These are phyloP conservation scores for Fusarium piperis DNA, from an alignment of 2,329 filamentous ascomycete species.

Conservation along the genomic window DNA sequence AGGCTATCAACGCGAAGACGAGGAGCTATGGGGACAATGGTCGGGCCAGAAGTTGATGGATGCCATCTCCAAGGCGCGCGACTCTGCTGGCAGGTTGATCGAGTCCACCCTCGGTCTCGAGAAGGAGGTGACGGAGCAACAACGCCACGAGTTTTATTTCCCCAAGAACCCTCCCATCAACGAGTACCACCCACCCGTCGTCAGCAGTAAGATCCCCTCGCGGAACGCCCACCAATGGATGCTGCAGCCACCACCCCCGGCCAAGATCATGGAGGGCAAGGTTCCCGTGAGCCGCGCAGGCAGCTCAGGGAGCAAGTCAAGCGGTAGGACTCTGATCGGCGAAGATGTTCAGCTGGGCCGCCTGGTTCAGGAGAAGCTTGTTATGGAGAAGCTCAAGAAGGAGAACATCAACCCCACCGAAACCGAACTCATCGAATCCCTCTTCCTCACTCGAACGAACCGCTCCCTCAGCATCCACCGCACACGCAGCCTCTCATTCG, in stretches of 20 bases:
- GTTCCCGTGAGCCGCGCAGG: constrained; percentile 72
- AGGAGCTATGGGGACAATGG: constrained; percentile 82
- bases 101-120: constrained; percentile 64
- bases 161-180: constrained; percentile 79
- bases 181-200: constrained; percentile 85
- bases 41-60: constrained; percentile 66
- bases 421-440: constrained; percentile 55
- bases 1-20: constrained; percentile 87
- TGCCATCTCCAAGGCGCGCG: constrained; percentile 67
- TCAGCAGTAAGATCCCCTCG: constrained; percentile 76
- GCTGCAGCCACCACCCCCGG: constrained; percentile 89
- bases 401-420: constrained; percentile 53
- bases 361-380: constrained; percentile 55
- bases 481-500: constrained; percentile 52
- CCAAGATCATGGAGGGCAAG: constrained; percentile 91
- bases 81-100: constrained; percentile 63
- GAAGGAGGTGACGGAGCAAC: constrained; percentile 60
- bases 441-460: constrained; percentile 49
- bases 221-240: constrained; percentile 85
- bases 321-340: constrained; percentile 53
- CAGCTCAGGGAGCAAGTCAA: constrained; percentile 64
- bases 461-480: constrained; percentile 47
- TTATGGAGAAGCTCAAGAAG: constrained; percentile 58
- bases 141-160: constrained; percentile 70
- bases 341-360: constrained; percentile 56